A percentile compares a stretch with the other conserved stretches of the same genome.
These are phyloP conservation scores for Diutina neorugosa DNA, from an alignment of 1,139 yeast genomes.

Conservation along the genomic window DNA sequence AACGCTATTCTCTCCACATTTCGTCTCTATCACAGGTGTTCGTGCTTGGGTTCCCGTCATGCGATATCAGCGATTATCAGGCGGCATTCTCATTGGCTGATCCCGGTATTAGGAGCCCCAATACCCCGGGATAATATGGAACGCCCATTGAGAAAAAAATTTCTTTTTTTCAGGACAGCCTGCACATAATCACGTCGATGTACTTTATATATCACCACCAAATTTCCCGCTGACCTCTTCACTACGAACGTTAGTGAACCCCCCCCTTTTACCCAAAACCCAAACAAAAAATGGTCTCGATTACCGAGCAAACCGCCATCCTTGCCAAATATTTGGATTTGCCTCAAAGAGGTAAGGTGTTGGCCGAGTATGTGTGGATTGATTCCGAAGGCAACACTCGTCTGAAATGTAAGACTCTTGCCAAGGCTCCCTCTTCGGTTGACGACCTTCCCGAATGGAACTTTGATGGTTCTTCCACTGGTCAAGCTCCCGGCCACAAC, in stretches of 20 bases:
- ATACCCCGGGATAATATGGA: neutral
- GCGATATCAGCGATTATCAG: neutral
- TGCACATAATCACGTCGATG: neutral
- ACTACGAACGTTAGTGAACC: conserved; percentile 1
- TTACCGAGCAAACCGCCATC: conserved; percentile 61
- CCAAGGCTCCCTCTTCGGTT: conserved; percentile 52
- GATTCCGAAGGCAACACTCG: conserved; percentile 88
- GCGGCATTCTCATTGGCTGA: neutral
- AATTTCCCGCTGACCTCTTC: neutral
- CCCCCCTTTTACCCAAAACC: neutral
- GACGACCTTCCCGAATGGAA: conserved; percentile 98
- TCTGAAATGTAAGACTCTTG: conserved; percentile 85
- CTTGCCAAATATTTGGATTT: conserved; percentile 74
- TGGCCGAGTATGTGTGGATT: conserved; percentile 97
- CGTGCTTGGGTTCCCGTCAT: neutral
- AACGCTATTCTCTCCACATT: neutral
- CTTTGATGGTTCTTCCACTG: conserved; percentile 97
- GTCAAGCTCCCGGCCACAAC: conserved; percentile 97
- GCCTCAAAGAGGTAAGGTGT: conserved; percentile 73
- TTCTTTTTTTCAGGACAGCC: neutral
- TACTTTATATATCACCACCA: neutral
- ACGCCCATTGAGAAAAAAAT: neutral
- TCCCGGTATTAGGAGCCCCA: neutral
- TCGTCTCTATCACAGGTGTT: neutral
- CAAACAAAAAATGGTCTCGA: conserved; percentile 15